Percentiles rank a stretch among this genome's conserved stretches.
phyloP scores from a whole-genome alignment of 1,139 yeast genomes.

The Blastobotrys ciferrii region DNA sequence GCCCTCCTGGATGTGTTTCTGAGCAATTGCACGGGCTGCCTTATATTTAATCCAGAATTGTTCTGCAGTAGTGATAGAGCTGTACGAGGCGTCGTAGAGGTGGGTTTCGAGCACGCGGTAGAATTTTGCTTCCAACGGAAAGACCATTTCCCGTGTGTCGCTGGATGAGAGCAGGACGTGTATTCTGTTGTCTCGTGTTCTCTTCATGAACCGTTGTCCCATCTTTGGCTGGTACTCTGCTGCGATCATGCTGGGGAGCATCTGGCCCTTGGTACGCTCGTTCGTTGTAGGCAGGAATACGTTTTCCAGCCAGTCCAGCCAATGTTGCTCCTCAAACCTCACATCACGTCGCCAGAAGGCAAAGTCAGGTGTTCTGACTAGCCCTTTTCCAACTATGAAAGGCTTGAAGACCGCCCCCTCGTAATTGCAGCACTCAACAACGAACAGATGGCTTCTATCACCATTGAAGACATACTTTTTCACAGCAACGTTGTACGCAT shows the following conservation, averaged over 20 bases:
- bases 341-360: neutral
- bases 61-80: neutral
- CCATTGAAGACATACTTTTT: neutral
- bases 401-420: neutral
- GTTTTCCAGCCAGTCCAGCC: neutral
- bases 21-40: neutral
- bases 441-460: neutral
- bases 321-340: neutral
- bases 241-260: neutral
- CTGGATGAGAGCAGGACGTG: neutral
- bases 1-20: neutral
- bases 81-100: neutral
- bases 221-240: neutral
- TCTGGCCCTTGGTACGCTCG: neutral
- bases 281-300: neutral
- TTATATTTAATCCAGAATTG: neutral
- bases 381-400: neutral
- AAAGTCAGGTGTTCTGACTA: neutral
- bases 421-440: neutral
- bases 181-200: neutral
- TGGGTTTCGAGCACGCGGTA: neutral
- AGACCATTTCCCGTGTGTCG: neutral
- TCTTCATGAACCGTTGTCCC: neutral
- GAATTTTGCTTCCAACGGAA: neutral
- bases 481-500: conserved; percentile 1